A percentile compares a stretch with the other conserved stretches of the same genome.
Conservation (phyloP, 1,284 basidiomycete species). For the Moesziomyces antarcticus region DNA sequence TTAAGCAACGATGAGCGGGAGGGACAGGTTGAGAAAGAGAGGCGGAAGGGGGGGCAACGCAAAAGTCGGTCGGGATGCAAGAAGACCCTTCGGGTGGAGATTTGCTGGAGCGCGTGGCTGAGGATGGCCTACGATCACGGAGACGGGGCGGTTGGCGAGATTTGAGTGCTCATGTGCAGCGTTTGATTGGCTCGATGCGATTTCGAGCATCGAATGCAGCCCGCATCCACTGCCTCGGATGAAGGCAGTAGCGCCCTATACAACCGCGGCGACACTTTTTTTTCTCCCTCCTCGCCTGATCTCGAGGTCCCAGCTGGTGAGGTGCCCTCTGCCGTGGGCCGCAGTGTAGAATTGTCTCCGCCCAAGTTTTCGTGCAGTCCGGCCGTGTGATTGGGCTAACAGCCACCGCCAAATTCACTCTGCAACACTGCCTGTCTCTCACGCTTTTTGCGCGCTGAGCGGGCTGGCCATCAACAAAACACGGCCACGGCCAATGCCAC, state of each 20-base stretch:
- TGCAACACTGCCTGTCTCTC: background rate
- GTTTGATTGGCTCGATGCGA: background rate
- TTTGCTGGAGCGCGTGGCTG: background rate
- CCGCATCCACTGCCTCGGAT: slow-evolving; percentile 4
- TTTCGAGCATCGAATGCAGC: background rate
- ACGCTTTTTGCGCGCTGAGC: background rate
- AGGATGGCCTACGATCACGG: background rate
- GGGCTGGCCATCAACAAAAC: background rate
- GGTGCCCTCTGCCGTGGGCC: no score
- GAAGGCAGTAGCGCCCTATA: slow-evolving; percentile 39
- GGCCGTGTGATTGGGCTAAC: slow-evolving; percentile 11
- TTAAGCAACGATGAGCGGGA: background rate
- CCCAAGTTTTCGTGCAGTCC: slow-evolving; percentile 3
- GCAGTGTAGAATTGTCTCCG: background rate
- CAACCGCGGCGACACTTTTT: slow-evolving; percentile 12
- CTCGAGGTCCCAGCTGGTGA: background rate
- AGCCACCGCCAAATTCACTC: slow-evolving; percentile 1
- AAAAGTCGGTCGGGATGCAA: no score
- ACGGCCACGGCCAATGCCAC: slow-evolving; percentile 18
- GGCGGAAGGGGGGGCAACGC: no score
- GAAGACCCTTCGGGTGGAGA: background rate
- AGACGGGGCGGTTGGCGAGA: background rate
- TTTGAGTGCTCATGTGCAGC: background rate
- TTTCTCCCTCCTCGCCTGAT: background rate
- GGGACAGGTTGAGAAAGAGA: background rate